phyloP scores from a whole-genome alignment of 768 basidiomycete genomes.

The Calocera viscosa region DNA sequence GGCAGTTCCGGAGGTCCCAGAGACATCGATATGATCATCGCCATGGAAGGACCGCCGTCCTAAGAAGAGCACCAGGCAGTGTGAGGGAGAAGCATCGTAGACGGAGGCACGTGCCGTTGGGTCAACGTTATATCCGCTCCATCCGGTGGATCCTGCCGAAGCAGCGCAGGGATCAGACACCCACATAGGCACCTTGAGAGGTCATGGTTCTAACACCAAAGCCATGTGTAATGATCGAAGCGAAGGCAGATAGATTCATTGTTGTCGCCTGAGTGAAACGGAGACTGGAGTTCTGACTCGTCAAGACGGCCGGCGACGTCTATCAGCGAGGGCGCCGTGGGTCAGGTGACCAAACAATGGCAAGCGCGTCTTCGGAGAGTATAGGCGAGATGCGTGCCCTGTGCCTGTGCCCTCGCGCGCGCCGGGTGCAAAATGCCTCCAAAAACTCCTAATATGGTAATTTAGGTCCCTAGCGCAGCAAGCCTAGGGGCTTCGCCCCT shows the following conservation, averaged over 20 bases:
- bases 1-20: not conserved
- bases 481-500: no score
- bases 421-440: no score
- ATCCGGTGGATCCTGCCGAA: not conserved
- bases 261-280: no score
- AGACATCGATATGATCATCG: not conserved
- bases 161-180: not conserved
- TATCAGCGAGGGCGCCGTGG: no score
- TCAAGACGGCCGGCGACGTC: no score
- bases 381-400: no score
- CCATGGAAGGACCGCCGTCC: not conserved
- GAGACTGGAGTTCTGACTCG: no score
- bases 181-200: not conserved
- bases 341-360: no score
- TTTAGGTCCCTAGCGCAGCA: no score
- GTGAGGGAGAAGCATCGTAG: not conserved
- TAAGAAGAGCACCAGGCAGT: not conserved
- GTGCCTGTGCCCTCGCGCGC: not conserved
- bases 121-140: conserved; percentile 1
- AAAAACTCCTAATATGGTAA: no score
- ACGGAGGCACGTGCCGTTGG: not conserved
- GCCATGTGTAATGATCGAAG: not conserved
- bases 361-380: no score
- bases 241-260: no score
- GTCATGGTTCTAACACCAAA: not conserved